A percentile compares a stretch with the other conserved stretches of the same genome.
Conservation (phyloP, 1,284 basidiomycete genomes). For the Ganoderma sinense region DNA sequence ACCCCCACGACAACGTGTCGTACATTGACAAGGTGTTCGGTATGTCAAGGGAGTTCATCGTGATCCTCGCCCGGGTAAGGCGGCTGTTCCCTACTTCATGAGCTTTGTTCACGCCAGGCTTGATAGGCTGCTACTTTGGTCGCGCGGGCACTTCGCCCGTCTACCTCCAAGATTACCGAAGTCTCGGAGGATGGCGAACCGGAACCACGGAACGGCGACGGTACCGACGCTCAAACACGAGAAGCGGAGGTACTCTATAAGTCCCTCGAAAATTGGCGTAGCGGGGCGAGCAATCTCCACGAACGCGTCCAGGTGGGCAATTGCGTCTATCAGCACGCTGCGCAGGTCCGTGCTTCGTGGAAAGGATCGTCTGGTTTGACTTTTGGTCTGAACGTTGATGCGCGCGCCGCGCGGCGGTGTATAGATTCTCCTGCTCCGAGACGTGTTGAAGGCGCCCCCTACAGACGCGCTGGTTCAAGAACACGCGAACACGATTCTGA, state of each 20-base stretch:
- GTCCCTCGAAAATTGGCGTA: constrained; percentile 37
- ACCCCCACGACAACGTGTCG: constrained; percentile 42
- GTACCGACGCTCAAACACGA: constrained; percentile 15
- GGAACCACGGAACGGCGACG: constrained; percentile 11
- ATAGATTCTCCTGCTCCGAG: constrained; percentile 53
- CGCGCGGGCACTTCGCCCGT: constrained; percentile 29
- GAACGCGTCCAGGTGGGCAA: constrained; percentile 40
- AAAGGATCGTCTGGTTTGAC: constrained; percentile 14
- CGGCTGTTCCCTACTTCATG: neutral
- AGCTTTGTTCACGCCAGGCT: neutral
- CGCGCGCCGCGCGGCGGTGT: constrained; percentile 14
- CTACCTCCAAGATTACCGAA: constrained; percentile 19
- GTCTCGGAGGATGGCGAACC: constrained; percentile 30
- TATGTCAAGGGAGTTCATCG: constrained; percentile 44
- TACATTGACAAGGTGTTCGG: constrained; percentile 57
- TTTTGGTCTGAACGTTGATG: constrained; percentile 2
- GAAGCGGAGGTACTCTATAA: constrained; percentile 37
- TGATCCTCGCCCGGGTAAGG: constrained; percentile 42
- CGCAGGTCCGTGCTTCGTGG: constrained; percentile 37
- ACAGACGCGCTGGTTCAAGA: constrained; percentile 48
- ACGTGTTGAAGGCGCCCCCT: constrained; percentile 48
- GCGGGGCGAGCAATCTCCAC: constrained; percentile 34
- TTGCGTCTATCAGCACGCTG: constrained; percentile 43
- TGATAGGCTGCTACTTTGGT: constrained; percentile 35
- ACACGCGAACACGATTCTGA: constrained; percentile 39